Evolutionary conservation across 2,329 filamentous ascomycete genomes (phyloP).

Genomic region (Aureobasidium sp.): DNA sequence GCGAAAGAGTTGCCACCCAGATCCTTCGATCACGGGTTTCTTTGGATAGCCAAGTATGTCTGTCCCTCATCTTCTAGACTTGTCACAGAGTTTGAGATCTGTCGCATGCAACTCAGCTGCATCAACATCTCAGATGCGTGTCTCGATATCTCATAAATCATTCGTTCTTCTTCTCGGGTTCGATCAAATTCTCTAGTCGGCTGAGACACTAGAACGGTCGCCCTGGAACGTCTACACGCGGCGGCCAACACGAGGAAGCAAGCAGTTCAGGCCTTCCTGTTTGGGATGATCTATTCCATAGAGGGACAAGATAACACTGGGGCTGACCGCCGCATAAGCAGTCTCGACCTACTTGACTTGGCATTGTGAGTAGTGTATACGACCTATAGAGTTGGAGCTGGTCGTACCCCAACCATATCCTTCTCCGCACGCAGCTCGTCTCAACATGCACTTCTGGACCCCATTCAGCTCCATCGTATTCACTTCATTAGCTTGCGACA

Average conservation of each 20-base stretch:
- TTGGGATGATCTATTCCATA: not conserved
- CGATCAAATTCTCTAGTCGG: not conserved
- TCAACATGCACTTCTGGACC: constrained; percentile 13
- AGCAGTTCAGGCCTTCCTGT: not conserved
- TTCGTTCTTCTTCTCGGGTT: not conserved
- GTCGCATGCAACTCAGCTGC: not conserved
- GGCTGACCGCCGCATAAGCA: not conserved
- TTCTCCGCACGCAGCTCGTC: constrained; percentile 5
- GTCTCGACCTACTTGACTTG: not conserved
- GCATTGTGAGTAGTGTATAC: not conserved
- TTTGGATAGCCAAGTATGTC: not conserved
- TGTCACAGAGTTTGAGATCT: not conserved
- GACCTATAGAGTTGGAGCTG: constrained; percentile 5
- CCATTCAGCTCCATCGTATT: constrained; percentile 9
- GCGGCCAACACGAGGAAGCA: not conserved
- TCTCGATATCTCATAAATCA: not conserved
- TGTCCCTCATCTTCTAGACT: not conserved
- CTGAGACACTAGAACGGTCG: constrained; percentile 8
- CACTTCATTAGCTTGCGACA: constrained; percentile 5
- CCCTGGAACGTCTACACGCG: constrained; percentile 6
- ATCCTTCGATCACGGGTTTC: not conserved
- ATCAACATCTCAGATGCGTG: not conserved
- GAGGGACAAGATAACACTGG: not conserved
- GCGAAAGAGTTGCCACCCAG: not conserved
- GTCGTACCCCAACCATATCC: not conserved